These are phyloP conservation scores for Tylopilus intermedius DNA, from an alignment of 768 basidiomycete species.

Conservation along the genomic window DNA sequence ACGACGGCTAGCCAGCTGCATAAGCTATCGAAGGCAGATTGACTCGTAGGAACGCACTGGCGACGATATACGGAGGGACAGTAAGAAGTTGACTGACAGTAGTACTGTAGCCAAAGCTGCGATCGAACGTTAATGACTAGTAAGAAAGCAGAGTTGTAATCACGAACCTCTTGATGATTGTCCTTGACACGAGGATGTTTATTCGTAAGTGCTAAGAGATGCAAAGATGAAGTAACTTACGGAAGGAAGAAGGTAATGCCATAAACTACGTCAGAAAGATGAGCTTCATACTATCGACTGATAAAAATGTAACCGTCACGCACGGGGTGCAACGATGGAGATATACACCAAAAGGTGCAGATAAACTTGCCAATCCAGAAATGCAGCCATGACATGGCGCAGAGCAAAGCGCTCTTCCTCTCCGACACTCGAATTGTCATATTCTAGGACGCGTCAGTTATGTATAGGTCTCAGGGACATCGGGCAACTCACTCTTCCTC, in stretches of 20 bases:
- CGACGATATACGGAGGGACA: conserved; percentile 61
- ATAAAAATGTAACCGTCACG: conserved; percentile 22
- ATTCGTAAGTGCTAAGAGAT: background rate
- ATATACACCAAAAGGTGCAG: conserved; percentile 27
- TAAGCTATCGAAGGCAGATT: background rate
- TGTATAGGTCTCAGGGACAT: conserved; percentile 33
- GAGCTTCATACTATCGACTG: background rate
- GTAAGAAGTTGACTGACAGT: conserved; percentile 61
- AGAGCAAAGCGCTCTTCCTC: conserved; percentile 53
- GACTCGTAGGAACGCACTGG: conserved; percentile 41
- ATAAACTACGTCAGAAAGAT: conserved; percentile 41
- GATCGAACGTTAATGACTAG: conserved; percentile 1
- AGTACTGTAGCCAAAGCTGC: conserved; percentile 54
- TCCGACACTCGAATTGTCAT: conserved; percentile 18
- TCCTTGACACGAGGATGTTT: conserved; percentile 31
- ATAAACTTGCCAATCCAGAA: conserved; percentile 60
- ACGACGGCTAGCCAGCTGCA: conserved; percentile 39
- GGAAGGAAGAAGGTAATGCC: conserved; percentile 69
- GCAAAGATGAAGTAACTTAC: conserved; percentile 36
- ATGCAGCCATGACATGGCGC: conserved; percentile 48
- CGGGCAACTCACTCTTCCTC: conserved; percentile 13
- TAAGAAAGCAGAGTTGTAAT: background rate
- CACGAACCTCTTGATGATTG: conserved; percentile 50
- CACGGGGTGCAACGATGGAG: conserved; percentile 55
- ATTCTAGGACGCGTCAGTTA: conserved; percentile 48